Base-by-base conservation (phyloP, 192 early-diverging fungal species). In the Geosiphon pyriformis region DNA sequence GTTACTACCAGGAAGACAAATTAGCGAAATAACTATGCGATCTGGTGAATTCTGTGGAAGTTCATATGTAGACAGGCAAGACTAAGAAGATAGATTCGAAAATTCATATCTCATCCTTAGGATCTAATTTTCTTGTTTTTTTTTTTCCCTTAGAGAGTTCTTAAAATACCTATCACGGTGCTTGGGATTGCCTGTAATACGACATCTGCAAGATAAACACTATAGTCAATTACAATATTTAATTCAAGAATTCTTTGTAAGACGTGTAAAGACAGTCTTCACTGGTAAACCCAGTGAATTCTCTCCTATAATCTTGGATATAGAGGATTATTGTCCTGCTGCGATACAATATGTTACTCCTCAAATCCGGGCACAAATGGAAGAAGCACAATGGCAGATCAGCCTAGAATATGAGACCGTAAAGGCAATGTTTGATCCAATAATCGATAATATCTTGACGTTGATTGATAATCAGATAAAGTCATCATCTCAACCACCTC, bases 401-500 rank as follows among this genome's bases (percentile, higher is more conserved):
- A 33, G 26, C 15, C 10, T 65, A 11, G 30, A 26, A 3, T 54
- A n/a, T 27, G 20, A 35, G 18, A 10, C 25, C 1, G 50, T 65
- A 32, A 74, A 77, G 33, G 65, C 75, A 32, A 78, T 83, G n/a
- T 83, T 83, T 47, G 70, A 78, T 25, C 79, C 79, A 0, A 72
- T 81, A 0, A 37, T 78, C 6, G 67, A 74, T 20, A 48, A 65
- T n/a, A 74, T 83, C n/a, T 46, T 77, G 0, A 54, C 58, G 10
- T 31, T 83, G 25, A 79, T 83, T 27, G 46, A 74, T 42, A 48
- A 74, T 23, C 82, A 83, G 55, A 52, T 83, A 33, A 57, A 56
- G 2, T 70, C 73, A 52, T 58, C 69, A 4, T 6, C 37, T 10
- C 59, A 70, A 32, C 54, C 58, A 17, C 56, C 18, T n/a, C 54